Base-by-base conservation (phyloP, 2,329 filamentous ascomycete genomes). In the Kalaharituber pfeilii region DNA sequence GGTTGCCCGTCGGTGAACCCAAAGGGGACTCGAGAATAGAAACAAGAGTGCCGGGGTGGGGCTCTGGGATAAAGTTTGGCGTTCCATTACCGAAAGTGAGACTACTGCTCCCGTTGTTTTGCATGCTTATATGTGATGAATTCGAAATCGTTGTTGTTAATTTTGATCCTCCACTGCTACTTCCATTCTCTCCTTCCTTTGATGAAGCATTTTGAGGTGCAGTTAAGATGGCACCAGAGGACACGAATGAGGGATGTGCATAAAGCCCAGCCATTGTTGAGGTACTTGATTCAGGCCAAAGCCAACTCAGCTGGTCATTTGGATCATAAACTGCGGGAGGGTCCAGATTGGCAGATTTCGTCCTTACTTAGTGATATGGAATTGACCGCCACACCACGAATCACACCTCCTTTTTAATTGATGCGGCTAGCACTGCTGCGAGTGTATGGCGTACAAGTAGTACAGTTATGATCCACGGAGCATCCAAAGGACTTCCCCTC, bases 1-100 rank as follows among this genome's bases (percentile, higher is more conserved):
- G 56, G 57, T 61, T 57, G 57, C 61, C 60, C 3, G 57, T 53
- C 49, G 56, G 56, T 49, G 56, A 58, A 11, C 42, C 42, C 3
- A 47, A 13, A 13, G 42, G 42, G 18, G 42, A 47, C 1, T 47
- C 42, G 15, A 47, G 18, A 18, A 22, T 47, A 18, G 33, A 15
- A 13, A 47, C 15, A 11, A 47, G 42, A 11, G 42, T 47, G 15
- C 42, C 42, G 18, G 42, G 42, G 24, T 47, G 42, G 11, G 42
- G 42, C 5, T 47, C 42, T 22, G 42, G 11, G 25, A 25, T 22
- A 47, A 22, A 47, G 3, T 47, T 47, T 22, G 42, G 24, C 2
- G 24, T 22, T 15, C 42, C 18, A 47, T 47, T 25, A 18, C 42
- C 42, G 42, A 13, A 47, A 47, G n/a, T 4, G 18, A 15, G 11